Evolutionary conservation across 768 basidiomycete species (phyloP), one percentile per base, ranked within the genome.

Genomic region (Fomitopsis pulvina): DNA sequence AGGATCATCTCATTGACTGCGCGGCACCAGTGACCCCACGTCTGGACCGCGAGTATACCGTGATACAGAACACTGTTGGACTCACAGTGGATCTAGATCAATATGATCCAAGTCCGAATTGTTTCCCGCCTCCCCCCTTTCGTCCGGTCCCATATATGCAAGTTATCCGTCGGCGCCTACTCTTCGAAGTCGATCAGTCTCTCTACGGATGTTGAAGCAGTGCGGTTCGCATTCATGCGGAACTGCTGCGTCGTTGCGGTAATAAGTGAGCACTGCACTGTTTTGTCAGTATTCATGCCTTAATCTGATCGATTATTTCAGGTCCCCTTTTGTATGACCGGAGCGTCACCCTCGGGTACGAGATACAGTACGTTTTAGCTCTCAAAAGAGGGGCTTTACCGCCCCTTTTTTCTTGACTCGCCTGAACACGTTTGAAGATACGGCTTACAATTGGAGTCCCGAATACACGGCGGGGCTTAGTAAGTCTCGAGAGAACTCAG

Each of bases 301-400:
- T 7, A 7, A 32, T 18, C 21, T 10, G 21, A 18, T 21, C 26
- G 8, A 8, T 20, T 7, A 21, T 25, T 6, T 12, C 27, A 54
- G 53, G 43, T 2, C 48, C 54, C 9, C 11, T 50, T 11, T 14
- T 51, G 22, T 53, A 54, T 30, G 55, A 56, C 21, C 51, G 50
- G 42, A 8, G 50, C 21, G 51, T 56, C 30, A 56, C 54, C 2
- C 43, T 56, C 11, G 45, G 41, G 18, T 43, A 45, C 7, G 54
- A 56, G 39, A 41, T 53, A 24, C 41, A 25, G 12, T 37, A 32
- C 20, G 38, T 53, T 2, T 48, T 20, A 44, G 45, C 22, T 26
- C 32, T 4, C n/a, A n/a, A n/a, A n/a, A n/a, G n/a, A 32, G 28
- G 20, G 38, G 40, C n/a, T 51, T 41, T 16, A 53, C 40, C 6